Conservation (phyloP, 2,329 filamentous ascomycete genomes). For the Trichoderma harzianum region DNA sequence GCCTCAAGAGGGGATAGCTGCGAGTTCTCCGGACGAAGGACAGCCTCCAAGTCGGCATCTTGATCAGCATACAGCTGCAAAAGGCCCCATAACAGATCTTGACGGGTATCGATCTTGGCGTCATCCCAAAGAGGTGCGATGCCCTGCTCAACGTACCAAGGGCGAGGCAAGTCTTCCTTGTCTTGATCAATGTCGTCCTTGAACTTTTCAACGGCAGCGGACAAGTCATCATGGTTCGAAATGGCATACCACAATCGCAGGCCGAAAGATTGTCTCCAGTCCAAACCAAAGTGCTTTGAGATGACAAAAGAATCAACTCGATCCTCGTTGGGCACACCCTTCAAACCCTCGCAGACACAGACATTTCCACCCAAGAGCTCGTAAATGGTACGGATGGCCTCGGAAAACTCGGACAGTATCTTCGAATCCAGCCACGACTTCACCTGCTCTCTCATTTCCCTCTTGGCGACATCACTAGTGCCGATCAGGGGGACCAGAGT, state of each 20-base stretch:
- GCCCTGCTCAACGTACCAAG: slow-evolving; percentile 64
- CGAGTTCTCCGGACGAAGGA: slow-evolving; percentile 73
- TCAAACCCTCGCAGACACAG: slow-evolving; percentile 76
- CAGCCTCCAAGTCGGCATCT: slow-evolving; percentile 59
- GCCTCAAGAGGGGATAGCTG: slow-evolving; percentile 72
- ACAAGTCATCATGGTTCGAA: slow-evolving; percentile 63
- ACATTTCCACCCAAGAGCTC: slow-evolving; percentile 85
- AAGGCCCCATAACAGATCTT: slow-evolving; percentile 84
- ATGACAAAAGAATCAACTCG: slow-evolving; percentile 76
- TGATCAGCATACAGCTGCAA: slow-evolving; percentile 73
- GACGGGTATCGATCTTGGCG: slow-evolving; percentile 52
- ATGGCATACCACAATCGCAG: slow-evolving; percentile 87
- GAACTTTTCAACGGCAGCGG: slow-evolving; percentile 70
- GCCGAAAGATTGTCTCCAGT: slow-evolving; percentile 93
- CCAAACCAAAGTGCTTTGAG: slow-evolving; percentile 76
- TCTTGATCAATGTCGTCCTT: slow-evolving; percentile 68
- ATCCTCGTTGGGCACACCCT: slow-evolving; percentile 71
- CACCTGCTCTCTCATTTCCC: slow-evolving; percentile 76
- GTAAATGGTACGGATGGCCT: slow-evolving; percentile 81
- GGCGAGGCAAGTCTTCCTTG: slow-evolving; percentile 67
- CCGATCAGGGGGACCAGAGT: slow-evolving; percentile 82
- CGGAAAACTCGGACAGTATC: slow-evolving; percentile 81
- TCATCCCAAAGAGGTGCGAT: slow-evolving; percentile 60
- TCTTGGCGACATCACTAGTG: slow-evolving; percentile 63
- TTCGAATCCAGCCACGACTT: slow-evolving; percentile 80